Evolutionary conservation across 805 yeast genomes (phyloP).

Genomic region (Kodamaea hsintzibuensis): DNA sequence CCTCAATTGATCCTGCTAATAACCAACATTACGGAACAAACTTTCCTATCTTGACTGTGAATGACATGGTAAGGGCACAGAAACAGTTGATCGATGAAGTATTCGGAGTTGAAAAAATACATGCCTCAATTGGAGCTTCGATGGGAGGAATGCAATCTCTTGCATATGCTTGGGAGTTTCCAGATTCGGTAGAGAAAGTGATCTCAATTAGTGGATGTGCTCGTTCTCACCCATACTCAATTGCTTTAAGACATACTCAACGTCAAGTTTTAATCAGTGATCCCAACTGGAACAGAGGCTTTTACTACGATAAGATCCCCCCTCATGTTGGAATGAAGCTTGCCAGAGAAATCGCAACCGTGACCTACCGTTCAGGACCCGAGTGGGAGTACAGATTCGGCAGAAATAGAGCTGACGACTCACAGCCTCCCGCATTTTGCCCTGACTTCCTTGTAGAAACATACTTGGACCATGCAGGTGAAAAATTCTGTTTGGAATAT

Average conservation of each 20-base stretch:
- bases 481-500: conserved; percentile 86
- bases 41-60: conserved; percentile 81
- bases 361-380: conserved; percentile 92
- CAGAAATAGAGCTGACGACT: conserved; percentile 79
- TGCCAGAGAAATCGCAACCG: conserved; percentile 91
- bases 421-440: conserved; percentile 79
- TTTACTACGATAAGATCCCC: conserved; percentile 74
- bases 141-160: conserved; percentile 99
- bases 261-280: conserved; percentile 93
- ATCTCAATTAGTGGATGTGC: conserved; percentile 91
- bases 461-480: conserved; percentile 92
- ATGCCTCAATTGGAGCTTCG: conserved; percentile 85
- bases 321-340: conserved; percentile 96
- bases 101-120: conserved; percentile 62
- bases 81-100: conserved; percentile 61
- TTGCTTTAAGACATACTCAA: conserved; percentile 91
- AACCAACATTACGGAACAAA: conserved; percentile 73
- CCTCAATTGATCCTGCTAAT: conserved; percentile 72
- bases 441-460: conserved; percentile 94
- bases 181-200: conserved; percentile 70
- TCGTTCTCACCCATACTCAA: conserved; percentile 89
- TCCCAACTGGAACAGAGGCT: conserved; percentile 92
- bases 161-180: conserved; percentile 83
- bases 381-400: conserved; percentile 96
- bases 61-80: conserved; percentile 92